Evolutionary conservation across 176 grass and related monocot genomes (phyloP), one percentile per base, ranked within the genome.

Genomic region (Otatea glauca): DNA sequence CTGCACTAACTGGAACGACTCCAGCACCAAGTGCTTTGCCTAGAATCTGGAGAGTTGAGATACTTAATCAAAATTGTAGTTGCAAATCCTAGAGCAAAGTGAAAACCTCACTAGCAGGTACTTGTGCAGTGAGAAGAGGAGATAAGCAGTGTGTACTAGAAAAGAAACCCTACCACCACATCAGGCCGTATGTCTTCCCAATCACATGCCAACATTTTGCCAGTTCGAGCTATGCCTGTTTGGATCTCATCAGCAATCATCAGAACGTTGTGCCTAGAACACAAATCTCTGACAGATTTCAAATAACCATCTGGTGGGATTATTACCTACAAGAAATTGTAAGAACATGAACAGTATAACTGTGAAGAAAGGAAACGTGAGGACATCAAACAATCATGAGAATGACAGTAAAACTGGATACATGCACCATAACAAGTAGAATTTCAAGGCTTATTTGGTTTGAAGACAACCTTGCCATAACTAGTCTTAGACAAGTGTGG

Each of bases 181-280:
- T 98, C 96, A 68, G 96, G 96, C 5, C 91, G 88, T 75, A 96
- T 79, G 69, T 83, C 77, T 90, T 98, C 96, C 96, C 96, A 98
- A 17, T 98, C 80, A 65, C 91, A 93, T 63, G 96, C 96, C 66
- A 98, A 54, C 89, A 98, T 90, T 84, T 85, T 92, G 12, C 96
- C 96, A n/a, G 96, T 98, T 68, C 93, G 90, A 47, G 93, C 96
- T 90, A 98, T 95, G 53, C 96, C 96, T 60, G 96, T 98, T 92
- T 98, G 96, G 68, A 98, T 94, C 86, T 98, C 96, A 92, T 98
- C 96, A 83, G 88, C 96, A 89, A 98, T 95, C 96, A 98, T 98
- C 56, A 98, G 70, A 88, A 98, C 87, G 44, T 98, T 95, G 86
- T 94, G 65, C 81, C 70, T 90, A 16, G 93, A 95, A 85, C 96